Evolutionary conservation across 2,329 filamentous ascomycete species (phyloP).

Genomic region (Emydomyces testavorans): DNA sequence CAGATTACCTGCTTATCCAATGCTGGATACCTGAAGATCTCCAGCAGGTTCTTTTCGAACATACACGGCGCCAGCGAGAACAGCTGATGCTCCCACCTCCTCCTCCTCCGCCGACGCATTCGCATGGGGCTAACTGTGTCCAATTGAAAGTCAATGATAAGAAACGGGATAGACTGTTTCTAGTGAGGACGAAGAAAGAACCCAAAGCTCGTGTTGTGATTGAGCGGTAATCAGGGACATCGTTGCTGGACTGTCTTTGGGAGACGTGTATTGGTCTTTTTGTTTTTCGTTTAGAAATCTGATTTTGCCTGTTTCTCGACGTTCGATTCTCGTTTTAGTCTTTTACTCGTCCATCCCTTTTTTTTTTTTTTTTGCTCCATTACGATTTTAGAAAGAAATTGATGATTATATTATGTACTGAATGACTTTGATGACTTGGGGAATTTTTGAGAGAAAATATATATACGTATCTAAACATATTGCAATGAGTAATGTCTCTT

Average conservation of each 20-base stretch:
- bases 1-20: slow-evolving; percentile 61
- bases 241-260: neutral
- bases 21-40: slow-evolving; percentile 60
- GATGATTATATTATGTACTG: too few relatives aligned
- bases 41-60: slow-evolving; percentile 60
- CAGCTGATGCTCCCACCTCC: slow-evolving; percentile 31
- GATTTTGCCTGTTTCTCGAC: too few relatives aligned
- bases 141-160: slow-evolving; percentile 34
- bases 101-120: slow-evolving; percentile 20
- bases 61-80: slow-evolving; percentile 55
- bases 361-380: too few relatives aligned
- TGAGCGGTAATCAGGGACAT: neutral
- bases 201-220: slow-evolving; percentile 9
- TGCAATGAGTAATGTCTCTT: too few relatives aligned
- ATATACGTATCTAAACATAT: too few relatives aligned
- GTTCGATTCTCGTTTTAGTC: too few relatives aligned
- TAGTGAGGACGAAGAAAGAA: slow-evolving; percentile 37
- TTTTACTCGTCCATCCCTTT: too few relatives aligned
- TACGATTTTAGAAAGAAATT: too few relatives aligned
- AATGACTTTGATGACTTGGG: too few relatives aligned
- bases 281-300: too few relatives aligned
- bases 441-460: too few relatives aligned
- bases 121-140: slow-evolving; percentile 19
- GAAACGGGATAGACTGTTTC: slow-evolving; percentile 35
- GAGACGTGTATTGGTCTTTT: too few relatives aligned